Evolutionary conservation across 1,139 yeast genomes (phyloP).

Genomic region (Yamadazyma aaseri): DNA sequence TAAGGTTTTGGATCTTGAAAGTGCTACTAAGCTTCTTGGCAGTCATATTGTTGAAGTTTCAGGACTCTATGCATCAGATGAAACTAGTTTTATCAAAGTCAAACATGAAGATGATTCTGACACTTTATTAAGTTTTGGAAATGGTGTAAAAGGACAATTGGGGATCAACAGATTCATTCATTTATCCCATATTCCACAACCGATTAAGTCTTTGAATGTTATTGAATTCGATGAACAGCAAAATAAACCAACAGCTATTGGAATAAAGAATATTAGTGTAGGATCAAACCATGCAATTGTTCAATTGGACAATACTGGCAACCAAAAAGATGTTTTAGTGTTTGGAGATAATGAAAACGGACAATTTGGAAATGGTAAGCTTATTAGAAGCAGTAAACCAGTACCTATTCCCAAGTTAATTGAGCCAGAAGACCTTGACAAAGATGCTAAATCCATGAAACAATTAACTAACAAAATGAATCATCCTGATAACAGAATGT

Average conservation of each 20-base stretch:
- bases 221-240: conserved; percentile 40
- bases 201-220: conserved; percentile 51
- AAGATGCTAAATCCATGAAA: conserved; percentile 15
- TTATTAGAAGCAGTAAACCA: conserved; percentile 60
- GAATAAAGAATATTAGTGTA: conserved; percentile 51
- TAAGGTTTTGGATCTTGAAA: conserved; percentile 34
- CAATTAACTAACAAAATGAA: conserved; percentile 28
- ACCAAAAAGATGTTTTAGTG: conserved; percentile 55
- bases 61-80: conserved; percentile 65
- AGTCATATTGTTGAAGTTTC: conserved; percentile 34
- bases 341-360: conserved; percentile 88
- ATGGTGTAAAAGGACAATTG: conserved; percentile 83
- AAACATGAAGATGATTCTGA: conserved; percentile 22
- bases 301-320: conserved; percentile 49
- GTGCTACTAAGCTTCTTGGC: conserved; percentile 20
- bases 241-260: conserved; percentile 37
- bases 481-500: conserved; percentile 46
- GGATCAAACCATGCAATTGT: conserved; percentile 70
- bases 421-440: conserved; percentile 47
- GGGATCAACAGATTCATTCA: conserved; percentile 79
- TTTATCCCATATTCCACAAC: conserved; percentile 66
- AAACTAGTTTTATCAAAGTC: conserved; percentile 58
- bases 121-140: conserved; percentile 67
- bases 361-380: conserved; percentile 82
- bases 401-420: conserved; percentile 50